Conservation (phyloP, 441 rosid species). For the Cnidoscolus chayamansa region DNA sequence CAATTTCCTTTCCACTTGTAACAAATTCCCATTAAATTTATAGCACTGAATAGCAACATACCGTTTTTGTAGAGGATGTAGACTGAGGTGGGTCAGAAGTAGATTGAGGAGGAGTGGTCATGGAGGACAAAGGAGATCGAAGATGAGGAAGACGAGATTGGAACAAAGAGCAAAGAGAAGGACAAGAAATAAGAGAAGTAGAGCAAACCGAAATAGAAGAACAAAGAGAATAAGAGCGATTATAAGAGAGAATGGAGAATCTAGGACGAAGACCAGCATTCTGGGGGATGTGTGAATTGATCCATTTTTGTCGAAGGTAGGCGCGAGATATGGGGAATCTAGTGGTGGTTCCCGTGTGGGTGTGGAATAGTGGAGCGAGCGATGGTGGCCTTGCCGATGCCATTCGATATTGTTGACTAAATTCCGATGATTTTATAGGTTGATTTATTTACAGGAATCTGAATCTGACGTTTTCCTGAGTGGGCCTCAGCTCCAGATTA, state of each 20-base stretch:
- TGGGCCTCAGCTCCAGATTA: too few relatives aligned
- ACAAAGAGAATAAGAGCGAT: constrained; percentile 28
- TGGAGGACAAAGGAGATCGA: constrained; percentile 33
- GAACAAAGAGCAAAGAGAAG: constrained; percentile 35
- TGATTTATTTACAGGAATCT: too few relatives aligned
- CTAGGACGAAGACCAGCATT: constrained; percentile 26
- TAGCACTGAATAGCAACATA: constrained; percentile 18
- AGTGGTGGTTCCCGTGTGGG: constrained; percentile 6
- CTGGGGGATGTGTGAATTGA: not conserved
- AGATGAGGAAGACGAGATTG: constrained; percentile 31
- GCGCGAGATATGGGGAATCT: constrained; percentile 31
- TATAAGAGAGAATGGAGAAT: constrained; percentile 33
- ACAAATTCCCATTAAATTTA: not conserved
- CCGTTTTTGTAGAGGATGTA: constrained; percentile 48
- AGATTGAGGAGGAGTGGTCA: constrained; percentile 33
- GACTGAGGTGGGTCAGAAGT: constrained; percentile 33
- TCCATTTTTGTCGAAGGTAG: constrained; percentile 13
- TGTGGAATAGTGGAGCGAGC: constrained; percentile 7
- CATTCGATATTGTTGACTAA: constrained; percentile 15
- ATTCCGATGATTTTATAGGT: too few relatives aligned
- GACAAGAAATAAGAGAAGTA: constrained; percentile 29
- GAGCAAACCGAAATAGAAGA: constrained; percentile 27
- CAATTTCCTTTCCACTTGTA: not conserved
- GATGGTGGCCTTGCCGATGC: constrained; percentile 23
- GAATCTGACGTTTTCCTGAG: too few relatives aligned